Evolutionary conservation across 805 yeast genomes (phyloP).

Genomic region (Barnettozyma sucrosica): DNA sequence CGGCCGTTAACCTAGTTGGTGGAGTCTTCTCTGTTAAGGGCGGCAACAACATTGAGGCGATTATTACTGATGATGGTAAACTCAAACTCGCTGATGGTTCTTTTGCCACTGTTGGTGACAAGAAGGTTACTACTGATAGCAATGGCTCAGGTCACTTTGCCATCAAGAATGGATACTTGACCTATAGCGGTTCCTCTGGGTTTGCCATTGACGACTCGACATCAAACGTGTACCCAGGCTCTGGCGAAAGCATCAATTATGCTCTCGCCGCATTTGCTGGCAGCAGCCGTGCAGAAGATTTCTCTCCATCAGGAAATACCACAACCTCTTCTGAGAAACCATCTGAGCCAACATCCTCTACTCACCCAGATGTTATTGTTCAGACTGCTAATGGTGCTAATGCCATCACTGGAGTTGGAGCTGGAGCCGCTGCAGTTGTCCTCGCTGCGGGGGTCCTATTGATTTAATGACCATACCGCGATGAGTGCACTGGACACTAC

Average conservation of each 20-base stretch:
- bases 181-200: constrained; percentile 28
- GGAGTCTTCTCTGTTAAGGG: constrained; percentile 12
- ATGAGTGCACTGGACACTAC: too few relatives aligned
- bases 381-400: neutral
- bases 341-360: neutral
- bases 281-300: neutral
- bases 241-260: neutral
- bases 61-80: neutral
- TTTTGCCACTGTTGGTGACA: neutral
- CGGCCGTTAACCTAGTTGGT: constrained; percentile 18
- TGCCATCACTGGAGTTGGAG: neutral
- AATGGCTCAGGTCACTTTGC: constrained; percentile 36
- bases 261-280: neutral
- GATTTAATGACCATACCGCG: constrained; percentile 7
- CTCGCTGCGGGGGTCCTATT: constrained; percentile 22
- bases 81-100: neutral
- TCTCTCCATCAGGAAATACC: neutral
- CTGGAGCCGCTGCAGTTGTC: constrained; percentile 27
- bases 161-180: constrained; percentile 33
- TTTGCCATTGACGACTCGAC: constrained; percentile 32
- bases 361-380: neutral
- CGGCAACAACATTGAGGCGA: neutral
- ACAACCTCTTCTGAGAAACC: neutral
- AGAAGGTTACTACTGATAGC: constrained; percentile 13
- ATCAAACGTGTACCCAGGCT: constrained; percentile 4